Evolutionary conservation across 2,329 filamentous ascomycete genomes (phyloP), one percentile per base, ranked within the genome.

Genomic region (Epichloe glyceriae): DNA sequence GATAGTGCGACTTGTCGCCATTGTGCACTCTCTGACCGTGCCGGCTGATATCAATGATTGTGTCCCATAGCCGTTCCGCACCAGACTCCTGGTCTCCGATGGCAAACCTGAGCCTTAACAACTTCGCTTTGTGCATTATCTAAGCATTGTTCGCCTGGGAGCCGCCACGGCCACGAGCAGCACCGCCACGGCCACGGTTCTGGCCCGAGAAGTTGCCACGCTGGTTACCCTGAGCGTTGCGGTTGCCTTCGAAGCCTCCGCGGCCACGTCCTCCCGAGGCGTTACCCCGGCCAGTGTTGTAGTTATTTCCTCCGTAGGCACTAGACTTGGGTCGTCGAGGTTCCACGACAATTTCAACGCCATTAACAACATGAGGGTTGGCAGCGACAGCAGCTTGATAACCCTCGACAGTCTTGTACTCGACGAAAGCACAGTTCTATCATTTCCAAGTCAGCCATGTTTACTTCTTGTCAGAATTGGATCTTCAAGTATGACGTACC

Each of bases 341-440:
- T 71, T 97, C 93, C 51, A 98, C 86, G 55, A 80, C 76, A 60
- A 98, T 85, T 61, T 80, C 83, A 68, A 95, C 85, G 58, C 82
- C 85, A 60, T 85, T 87, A 56, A 98, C 80, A 43, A 79, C 78
- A 70, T 95, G 88, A 37, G 91, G 91, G 72, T 94, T 97, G 59
- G 84, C 85, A 54, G 79, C 79, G 38, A 88, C 76, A 42, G 93
- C 93, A 55, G 86, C 85, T 66, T 88, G 79, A 70, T 95, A 96
- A 45, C 82, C 88, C 50, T 89, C 82, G 20, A 80, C 65, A 45
- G 84, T 86, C 63, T 83, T 85, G 69, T 93, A 98, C 67, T 98
- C 93, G 53, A 96, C 88, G 64, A 97, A 97, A 26, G 93, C 93
- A 63, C 89, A 96, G 76, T 93, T 96, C 91, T 95, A 64, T 30